phyloP scores from a whole-genome alignment of 2,329 filamentous ascomycete species.

The Fusarium humuli region DNA sequence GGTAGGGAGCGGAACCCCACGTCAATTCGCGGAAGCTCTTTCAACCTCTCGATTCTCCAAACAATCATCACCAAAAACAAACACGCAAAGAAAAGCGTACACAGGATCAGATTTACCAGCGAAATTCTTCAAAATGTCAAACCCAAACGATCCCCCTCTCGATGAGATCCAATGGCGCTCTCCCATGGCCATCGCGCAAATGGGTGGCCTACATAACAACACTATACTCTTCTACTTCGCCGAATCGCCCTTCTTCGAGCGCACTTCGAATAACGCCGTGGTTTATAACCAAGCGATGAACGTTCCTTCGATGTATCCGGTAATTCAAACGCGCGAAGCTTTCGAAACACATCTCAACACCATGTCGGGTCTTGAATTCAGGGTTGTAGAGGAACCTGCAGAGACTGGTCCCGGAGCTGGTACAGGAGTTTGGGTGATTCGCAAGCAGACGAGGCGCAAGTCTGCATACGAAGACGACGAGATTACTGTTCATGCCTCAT shows the following conservation, averaged over 20 bases:
- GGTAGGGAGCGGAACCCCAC: conserved; percentile 35
- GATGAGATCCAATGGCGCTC: conserved; percentile 77
- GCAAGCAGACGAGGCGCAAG: conserved; percentile 74
- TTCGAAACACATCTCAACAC: conserved; percentile 72
- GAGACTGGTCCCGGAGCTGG: conserved; percentile 73
- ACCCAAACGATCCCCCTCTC: conserved; percentile 64
- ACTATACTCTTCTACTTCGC: conserved; percentile 76
- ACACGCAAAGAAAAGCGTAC: background rate
- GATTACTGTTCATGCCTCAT: conserved; percentile 68
- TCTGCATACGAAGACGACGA: conserved; percentile 66
- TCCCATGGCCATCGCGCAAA: conserved; percentile 60
- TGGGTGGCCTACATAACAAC: conserved; percentile 73
- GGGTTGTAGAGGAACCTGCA: conserved; percentile 73
- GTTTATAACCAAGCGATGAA: conserved; percentile 71
- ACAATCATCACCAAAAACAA: conserved; percentile 16
- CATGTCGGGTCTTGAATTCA: conserved; percentile 75
- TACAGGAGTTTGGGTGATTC: conserved; percentile 76
- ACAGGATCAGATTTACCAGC: background rate
- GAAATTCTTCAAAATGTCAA: conserved; percentile 52
- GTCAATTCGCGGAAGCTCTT: conserved; percentile 21
- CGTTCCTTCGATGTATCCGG: conserved; percentile 68
- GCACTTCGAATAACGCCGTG: conserved; percentile 74
- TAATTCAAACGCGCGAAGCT: conserved; percentile 70
- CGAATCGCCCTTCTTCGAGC: conserved; percentile 75
- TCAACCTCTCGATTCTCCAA: conserved; percentile 9